Base-by-base conservation (phyloP, 441 rosid species). In the Adansonia madagascariensis region DNA sequence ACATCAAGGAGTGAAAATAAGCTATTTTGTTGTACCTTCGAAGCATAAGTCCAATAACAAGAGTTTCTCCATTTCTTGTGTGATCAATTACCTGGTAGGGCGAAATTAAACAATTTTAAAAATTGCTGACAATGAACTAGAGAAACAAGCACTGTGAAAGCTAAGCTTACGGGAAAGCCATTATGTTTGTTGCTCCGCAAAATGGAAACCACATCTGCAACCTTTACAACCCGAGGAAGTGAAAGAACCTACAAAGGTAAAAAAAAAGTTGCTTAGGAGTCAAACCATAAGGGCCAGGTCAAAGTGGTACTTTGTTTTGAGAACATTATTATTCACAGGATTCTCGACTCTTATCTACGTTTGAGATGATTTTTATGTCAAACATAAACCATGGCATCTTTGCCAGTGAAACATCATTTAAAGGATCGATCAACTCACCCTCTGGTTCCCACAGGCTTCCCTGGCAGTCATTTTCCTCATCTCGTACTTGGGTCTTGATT, bases 11-110 rank as follows among this genome's bases (percentile, higher is more conserved):
- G 50, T 44, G 10, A 46, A 75, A 75, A 22, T 59, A 60, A 77
- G 75, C 11, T 2, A 62, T 31, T 47, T 55, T 50, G 39, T 22
- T 67, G 43, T 86, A 94, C 99, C 99, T 94, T 78, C 98, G 96
- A 85, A 94, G 97, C 82, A 93, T 84, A 72, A 96, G 88, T 77
- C 98, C 99, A 55, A 94, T 89, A 73, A 96, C 99, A 64, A 92
- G 89, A 71, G 97, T 87, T 88, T 93, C 98, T 75, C 98, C 99
- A 84, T 82, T 88, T 85, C 98, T 91, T 17, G 91, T 72, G 82
- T 94, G 97, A 85, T 94, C 99, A 77, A 94, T 88, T 74, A 96
- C 99, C 99, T 96, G 41, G 57, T 14, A 39, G 53, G 20, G 72
- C 62, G 78, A 64, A 17, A 67, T 65, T 65, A 59, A 68, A 65